Evolutionary conservation across 768 basidiomycete genomes (phyloP), one percentile per base, ranked within the genome.

Genomic region (Daedalea quercina): DNA sequence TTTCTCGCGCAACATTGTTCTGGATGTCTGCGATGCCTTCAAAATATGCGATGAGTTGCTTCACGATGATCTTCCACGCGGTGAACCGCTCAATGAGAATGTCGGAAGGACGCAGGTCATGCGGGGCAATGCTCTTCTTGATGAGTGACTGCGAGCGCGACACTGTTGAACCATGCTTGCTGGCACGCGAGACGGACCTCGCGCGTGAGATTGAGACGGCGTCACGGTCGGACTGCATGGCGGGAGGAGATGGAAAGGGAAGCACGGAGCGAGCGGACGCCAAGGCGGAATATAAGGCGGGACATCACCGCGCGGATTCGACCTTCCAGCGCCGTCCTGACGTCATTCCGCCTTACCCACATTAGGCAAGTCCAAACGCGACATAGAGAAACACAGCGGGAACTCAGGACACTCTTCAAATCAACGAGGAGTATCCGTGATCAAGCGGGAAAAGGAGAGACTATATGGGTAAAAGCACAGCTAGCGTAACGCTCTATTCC

Each of bases 1-100:
- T 79, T 70, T 98, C 95, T 56, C 83, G 82, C 12, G 94, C 93
- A 6, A 91, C 87, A 67, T 94, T 94, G 69, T 90, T 91, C 73
- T 99, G 88, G 54, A 97, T 95, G 66, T 97, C 94, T 22, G 84
- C 84, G 53, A 84, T 75, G 52, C 83, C 81, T 70, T 87, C 87
- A 55, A 94, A 94, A 69, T 94, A 96, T 1, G 89, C 86, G 49
- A 91, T 88, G 50, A 97, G 83, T 73, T 96, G 94, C 71, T 94
- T 95, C 46, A 95, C 91, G 62, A 97, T 95, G 48, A 83, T 86
- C 72, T 96, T 97, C 94, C 94, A 97, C 0, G 90, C 88, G 8
- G 86, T 79, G 64, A 93, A 93, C 25, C 90, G 85, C 69, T 97
- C 95, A 59, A 98, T 96, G 67, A 99, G 88, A 63, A 99, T 82